Base-by-base conservation (phyloP, 2,329 filamentous ascomycete species). In the Aspergillus fischeri region DNA sequence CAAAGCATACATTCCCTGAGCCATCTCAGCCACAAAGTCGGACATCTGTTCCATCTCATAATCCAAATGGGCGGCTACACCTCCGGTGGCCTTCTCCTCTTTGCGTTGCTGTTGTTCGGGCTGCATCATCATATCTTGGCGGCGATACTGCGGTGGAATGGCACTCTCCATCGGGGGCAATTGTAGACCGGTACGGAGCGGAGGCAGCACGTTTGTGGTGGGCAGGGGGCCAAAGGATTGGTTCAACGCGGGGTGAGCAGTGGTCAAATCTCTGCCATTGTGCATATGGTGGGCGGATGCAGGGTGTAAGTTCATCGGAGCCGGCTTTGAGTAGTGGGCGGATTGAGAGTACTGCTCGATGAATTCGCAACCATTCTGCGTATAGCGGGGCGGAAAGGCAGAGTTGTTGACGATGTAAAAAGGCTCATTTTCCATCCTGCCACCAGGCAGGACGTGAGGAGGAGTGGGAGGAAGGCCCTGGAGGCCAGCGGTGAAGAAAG, bases 21-120 rank as follows among this genome's bases (percentile, higher is more conserved):
- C 86, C 86, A 93, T 95, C 72, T 96, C 90, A 61, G 91, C 88
- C 72, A 96, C 92, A 76, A 96, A 97, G 73, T 96, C 91, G 62
- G 91, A 89, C 92, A 96, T 97, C 75, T 89, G 82, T 73, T 96
- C 91, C 86, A 96, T 93, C 77, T 96, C 92, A 75, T 97, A 97
- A 80, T 96, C 92, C 76, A 97, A 85, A 78, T 95, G 90, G 69
- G 91, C 91, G 67, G 92, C 94, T 42, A 97, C 92, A 67, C 92
- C 92, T 73, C 92, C 92, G 55, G 84, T 84, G n/a, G 84, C 77
- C 73, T 86, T 87, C 65, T 87, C 85, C 66, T 87, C 84, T 73
- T 86, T 87, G 27, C 69, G 72, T 28, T 59, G 69, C 41, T 71
- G 66, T 51, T 73, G 67, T 56, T 75, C 71, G 27, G 62, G 65